Base-by-base conservation (phyloP, 352 stramenopile genomes). In the Globisporangium camurandrum region DNA sequence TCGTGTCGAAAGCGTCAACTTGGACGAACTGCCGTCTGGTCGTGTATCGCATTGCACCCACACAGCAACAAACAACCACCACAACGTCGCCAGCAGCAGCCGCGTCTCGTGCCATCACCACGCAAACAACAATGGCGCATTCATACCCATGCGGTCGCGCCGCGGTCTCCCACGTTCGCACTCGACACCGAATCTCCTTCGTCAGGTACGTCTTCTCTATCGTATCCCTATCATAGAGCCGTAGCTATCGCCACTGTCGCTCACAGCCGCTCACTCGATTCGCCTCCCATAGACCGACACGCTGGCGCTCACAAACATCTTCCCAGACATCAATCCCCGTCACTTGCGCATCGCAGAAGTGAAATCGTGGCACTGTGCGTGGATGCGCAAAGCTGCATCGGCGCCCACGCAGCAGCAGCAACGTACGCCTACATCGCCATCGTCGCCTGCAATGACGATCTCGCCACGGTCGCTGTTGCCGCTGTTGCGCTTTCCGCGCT, bases 341-440 rank as follows among this genome's bases (percentile, higher is more conserved):
- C 71, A 86, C 28, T 57, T 93, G 45, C 65, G 82, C n/a, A 75
- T 93, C 48, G 80, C 76, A 23, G 82, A 93, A 56, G 79, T 93
- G 0, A 78, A 75, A n/a, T 85, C 72, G 8, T 93, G 82, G 82
- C 36, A 76, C n/a, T 88, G 75, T 57, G 48, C 50, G 16, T 93
- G 79, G 82, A 88, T 89, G 75, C n/a, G n/a, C n/a, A n/a, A n/a
- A n/a, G n/a, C n/a, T n/a, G 42, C 84, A 6, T 51, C 55, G 20
- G 39, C 71, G 0, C 77, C 73, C 38, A 42, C 19, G 17, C 24
- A 24, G 7, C 40, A 36, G 42, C 23, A 33, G 40, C 40, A 33
- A 16, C 40, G 31, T 11, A 30, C 6, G 6, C 14, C 33, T 7
- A 17, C 33, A 19, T 11, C 33, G 9, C 14, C 19, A 12, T 20